Evolutionary conservation across 495 filamentous ascomycete species (phyloP), one percentile per base, ranked within the genome.

Genomic region (Evernia prunastri): DNA sequence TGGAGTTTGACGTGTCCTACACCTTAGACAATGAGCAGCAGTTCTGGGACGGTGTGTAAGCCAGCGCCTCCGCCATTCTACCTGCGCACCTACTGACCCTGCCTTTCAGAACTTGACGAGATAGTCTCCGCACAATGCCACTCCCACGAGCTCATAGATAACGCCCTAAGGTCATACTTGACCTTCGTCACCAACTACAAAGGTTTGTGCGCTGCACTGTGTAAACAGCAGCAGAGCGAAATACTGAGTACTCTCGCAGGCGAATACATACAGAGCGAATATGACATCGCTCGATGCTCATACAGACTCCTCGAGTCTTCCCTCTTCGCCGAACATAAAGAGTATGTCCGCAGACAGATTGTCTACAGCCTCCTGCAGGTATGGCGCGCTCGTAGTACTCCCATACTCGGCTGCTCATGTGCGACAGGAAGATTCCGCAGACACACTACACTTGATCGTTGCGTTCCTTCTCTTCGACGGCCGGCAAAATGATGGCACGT

Each of bases 381-480:
- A 74, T 56, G 73, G 37, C 29, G 20, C n/a, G 12, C 29, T 40
- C 33, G 20, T 18, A 29, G 5, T 36, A 36, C n/a, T 20, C 17
- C 56, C n/a, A n/a, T 23, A 18, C 17, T 4, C 37, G 59, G 63
- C 60, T 70, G 47, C 68, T 63, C 58, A 31, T 57, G 61, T 37
- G 49, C 51, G 31, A 35, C 63, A 88, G 84, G 85, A 97, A 75
- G 93, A 96, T 72, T 89, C 92, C 59, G 74, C 84, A 27, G 84
- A 82, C 66, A 87, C 85, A 17, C 80, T 98, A 35, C 90, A 95
- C 72, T 74, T 94, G 59, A 89, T 96, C 61, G 83, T 87, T 37
- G 91, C 88, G 61, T 87, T 97, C 67, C 82, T 98, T n/a, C 82
- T 97, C 27, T 91, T 90, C 71, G 93, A 97, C 73, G 93, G 95